Evolutionary conservation across 2,329 filamentous ascomycete genomes (phyloP), one percentile per base, ranked within the genome.

Genomic region (Ophioceras dolichostomum): DNA sequence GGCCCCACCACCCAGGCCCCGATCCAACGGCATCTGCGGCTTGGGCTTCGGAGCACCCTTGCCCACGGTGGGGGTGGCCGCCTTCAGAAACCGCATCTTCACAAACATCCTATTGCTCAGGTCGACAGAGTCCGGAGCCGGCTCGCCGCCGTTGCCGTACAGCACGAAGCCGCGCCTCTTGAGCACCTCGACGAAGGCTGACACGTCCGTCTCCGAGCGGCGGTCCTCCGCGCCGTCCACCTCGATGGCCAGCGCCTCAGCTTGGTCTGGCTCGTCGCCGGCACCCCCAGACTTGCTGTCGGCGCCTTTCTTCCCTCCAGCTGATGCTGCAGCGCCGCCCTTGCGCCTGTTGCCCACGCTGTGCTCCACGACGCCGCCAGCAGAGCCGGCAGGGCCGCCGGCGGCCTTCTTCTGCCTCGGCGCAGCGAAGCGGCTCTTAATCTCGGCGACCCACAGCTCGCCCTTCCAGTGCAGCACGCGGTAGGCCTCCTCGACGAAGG

Each of bases 31-130:
- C 41, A 48, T 54, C 39, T 50, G 56, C 51, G 45, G 59, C 48
- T 53, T 51, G 36, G 51, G 43, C 20, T 62, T 64, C 5, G 76
- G 74, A 44, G 12, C 38, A 45, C 81, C 76, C 63, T 94, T 93
- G 18, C 87, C 87, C 54, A 77, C 80, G 2, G 69, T 69, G 0
- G 88, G 82, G 32, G 76, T 64, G 16, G 76, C 76, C n/a, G 72
- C 76, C 64, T 96, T 98, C 49, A 88, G 67, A 59, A 98, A 98
- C 49, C 82, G 77, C 86, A 98, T 89, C 62, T 82, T 85, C 47
- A 96, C 89, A 64, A 98, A 98, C 91, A 98, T 98, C 63, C 83
- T 93, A 62, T 98, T 98, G 39, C 72, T 74, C 51, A 93, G 64
- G 61, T 98, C 87, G 9, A 94, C 69, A 1, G 79, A 74, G 18